Percentiles rank a stretch among this genome's conserved stretches.
Evolutionary conservation across 257 asterid genomes (phyloP).

Genomic region (Nicotiana benthamiana): DNA sequence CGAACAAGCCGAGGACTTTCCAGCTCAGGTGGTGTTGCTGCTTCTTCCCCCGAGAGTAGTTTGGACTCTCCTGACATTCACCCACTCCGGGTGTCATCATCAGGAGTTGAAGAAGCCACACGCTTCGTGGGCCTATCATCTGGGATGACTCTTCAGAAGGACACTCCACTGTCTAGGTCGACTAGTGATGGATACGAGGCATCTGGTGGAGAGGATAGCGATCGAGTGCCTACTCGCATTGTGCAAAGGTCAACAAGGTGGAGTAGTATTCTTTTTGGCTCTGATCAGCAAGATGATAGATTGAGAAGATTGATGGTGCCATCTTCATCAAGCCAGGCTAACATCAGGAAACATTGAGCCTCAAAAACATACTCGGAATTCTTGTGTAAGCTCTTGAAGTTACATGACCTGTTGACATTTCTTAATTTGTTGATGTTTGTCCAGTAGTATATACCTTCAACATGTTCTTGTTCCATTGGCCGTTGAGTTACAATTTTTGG

Average conservation of each 20-base stretch:
- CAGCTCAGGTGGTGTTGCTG: conserved; percentile 34
- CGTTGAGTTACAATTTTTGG: not conserved
- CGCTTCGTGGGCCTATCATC: conserved; percentile 38
- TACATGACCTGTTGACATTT: not conserved
- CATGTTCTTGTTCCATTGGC: conserved; percentile 1
- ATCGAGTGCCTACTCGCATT: conserved; percentile 58
- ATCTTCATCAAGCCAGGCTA: conserved; percentile 43
- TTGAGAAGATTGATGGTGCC: conserved; percentile 29
- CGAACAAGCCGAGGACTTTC: conserved; percentile 29
- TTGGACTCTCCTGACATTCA: conserved; percentile 74
- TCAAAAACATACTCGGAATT: not conserved
- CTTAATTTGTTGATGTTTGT: conserved; percentile 10
- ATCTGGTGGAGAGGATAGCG: conserved; percentile 98
- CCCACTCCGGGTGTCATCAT: conserved; percentile 56
- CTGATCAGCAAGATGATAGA: conserved; percentile 46
- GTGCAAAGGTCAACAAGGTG: conserved; percentile 53
- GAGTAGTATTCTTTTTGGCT: conserved; percentile 64
- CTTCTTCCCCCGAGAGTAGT: conserved; percentile 93
- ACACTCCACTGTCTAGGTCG: conserved; percentile 63
- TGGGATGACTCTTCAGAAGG: conserved; percentile 31
- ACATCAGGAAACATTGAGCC: conserved; percentile 39
- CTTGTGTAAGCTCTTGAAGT: conserved; percentile 1
- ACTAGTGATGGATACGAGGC: conserved; percentile 97
- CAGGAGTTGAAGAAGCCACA: conserved; percentile 53
- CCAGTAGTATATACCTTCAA: not conserved